Evolutionary conservation across 2,329 filamentous ascomycete genomes (phyloP).

Genomic region (Fusarium sp.): DNA sequence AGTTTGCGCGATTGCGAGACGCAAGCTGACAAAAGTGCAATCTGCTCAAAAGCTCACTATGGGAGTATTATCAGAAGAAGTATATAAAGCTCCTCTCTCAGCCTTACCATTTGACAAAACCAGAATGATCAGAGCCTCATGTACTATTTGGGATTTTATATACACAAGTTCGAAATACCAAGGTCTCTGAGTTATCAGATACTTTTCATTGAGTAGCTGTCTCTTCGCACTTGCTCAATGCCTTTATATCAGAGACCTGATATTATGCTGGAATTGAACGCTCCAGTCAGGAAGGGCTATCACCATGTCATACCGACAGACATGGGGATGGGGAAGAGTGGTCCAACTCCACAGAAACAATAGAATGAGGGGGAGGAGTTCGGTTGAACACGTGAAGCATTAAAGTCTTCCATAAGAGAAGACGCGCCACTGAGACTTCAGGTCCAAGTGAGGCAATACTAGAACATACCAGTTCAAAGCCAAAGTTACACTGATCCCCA

Average conservation of each 20-base stretch:
- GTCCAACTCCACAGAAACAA: neutral
- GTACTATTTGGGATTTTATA: neutral
- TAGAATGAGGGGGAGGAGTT: neutral
- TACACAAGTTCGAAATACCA: neutral
- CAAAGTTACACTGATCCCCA: neutral
- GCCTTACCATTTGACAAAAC: neutral
- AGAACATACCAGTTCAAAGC: neutral
- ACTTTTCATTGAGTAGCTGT: neutral
- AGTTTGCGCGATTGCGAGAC: constrained; percentile 9
- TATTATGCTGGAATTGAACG: neutral
- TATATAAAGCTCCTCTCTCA: neutral
- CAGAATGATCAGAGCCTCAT: neutral
- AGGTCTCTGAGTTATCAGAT: neutral
- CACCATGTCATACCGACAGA: neutral
- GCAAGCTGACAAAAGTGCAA: neutral
- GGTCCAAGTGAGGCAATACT: neutral
- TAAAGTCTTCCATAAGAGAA: neutral
- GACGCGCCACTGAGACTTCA: neutral
- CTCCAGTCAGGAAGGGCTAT: neutral
- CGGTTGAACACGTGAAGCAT: neutral
- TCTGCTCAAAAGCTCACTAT: neutral
- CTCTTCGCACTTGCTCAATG: neutral
- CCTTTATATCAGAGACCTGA: neutral
- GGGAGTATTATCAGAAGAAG: no score
- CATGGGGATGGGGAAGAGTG: neutral